phyloP scores from a whole-genome alignment of 2,329 filamentous ascomycete species.

The Leptographium flavum region DNA sequence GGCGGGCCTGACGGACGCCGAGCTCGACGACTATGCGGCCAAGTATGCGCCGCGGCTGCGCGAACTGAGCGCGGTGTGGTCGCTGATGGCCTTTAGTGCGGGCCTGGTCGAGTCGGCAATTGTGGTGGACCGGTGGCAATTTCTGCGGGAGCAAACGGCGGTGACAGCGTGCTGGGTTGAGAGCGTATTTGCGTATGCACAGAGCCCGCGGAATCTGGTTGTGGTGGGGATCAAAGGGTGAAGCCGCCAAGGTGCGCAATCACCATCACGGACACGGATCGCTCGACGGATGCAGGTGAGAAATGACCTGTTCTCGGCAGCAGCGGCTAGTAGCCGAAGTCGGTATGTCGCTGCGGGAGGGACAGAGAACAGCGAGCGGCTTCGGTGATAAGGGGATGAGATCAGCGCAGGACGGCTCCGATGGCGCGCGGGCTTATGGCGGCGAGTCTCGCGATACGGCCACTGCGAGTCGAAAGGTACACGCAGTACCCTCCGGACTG shows the following conservation, averaged over 20 bases:
- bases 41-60: conserved; percentile 53
- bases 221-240: conserved; percentile 77
- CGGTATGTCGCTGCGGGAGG: not conserved
- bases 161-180: conserved; percentile 79
- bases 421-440: too few relatives aligned
- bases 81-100: conserved; percentile 89
- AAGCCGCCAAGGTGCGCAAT: too few relatives aligned
- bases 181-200: conserved; percentile 73
- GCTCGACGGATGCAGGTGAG: not conserved
- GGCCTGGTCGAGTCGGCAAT: conserved; percentile 80
- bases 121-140: conserved; percentile 81
- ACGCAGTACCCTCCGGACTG: not conserved
- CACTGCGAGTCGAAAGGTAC: too few relatives aligned
- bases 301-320: not conserved
- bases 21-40: conserved; percentile 57
- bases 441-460: too few relatives aligned
- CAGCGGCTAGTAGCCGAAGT: not conserved
- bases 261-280: not conserved
- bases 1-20: conserved; percentile 53
- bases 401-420: too few relatives aligned
- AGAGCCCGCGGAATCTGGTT: conserved; percentile 82
- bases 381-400: not conserved
- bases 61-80: conserved; percentile 80
- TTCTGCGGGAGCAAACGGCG: conserved; percentile 61
- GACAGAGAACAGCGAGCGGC: too few relatives aligned